A percentile compares a stretch with the other conserved stretches of the same genome.
These are phyloP conservation scores for Xerocomus minutiporus DNA, from an alignment of 1,284 basidiomycete species.

Conservation along the genomic window DNA sequence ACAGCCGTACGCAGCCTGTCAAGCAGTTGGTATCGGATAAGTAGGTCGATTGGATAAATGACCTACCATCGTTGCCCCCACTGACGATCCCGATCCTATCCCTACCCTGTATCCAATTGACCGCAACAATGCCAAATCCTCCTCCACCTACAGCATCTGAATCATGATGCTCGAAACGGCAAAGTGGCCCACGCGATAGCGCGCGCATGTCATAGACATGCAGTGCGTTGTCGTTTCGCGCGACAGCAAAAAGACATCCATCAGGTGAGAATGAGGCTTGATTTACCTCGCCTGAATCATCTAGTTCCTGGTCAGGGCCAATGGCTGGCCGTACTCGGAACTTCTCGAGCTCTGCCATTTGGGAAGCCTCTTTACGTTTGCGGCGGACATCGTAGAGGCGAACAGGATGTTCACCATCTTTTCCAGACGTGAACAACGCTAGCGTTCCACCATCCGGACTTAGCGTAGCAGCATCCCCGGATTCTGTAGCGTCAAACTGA, in stretches of 20 bases:
- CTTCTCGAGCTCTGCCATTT: conserved; percentile 28
- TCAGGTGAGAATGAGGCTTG: conserved; percentile 55
- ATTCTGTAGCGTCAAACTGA: conserved; percentile 43
- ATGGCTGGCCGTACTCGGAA: conserved; percentile 13
- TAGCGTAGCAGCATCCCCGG: conserved; percentile 51
- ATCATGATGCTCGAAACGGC: conserved; percentile 45
- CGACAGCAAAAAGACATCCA: conserved; percentile 54
- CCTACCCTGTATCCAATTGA: conserved; percentile 51
- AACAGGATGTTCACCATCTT: conserved; percentile 36
- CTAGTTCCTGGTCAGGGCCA: conserved; percentile 23
- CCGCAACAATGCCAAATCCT: conserved; percentile 50
- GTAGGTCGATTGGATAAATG: background rate
- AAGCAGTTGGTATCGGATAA: conserved; percentile 6
- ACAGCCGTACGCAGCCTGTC: conserved; percentile 57
- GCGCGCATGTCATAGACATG: conserved; percentile 63
- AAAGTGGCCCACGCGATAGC: conserved; percentile 42
- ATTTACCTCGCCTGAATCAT: conserved; percentile 45
- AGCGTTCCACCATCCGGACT: conserved; percentile 42
- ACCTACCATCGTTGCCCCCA: conserved; percentile 61
- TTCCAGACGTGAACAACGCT: conserved; percentile 45
- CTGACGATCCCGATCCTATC: conserved; percentile 49
- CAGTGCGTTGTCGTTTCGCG: conserved; percentile 52
- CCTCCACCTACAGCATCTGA: conserved; percentile 31
- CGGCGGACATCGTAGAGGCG: conserved; percentile 52
- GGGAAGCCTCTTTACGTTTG: conserved; percentile 25